These are phyloP conservation scores for Zea mays DNA, from an alignment of 176 grass and related monocot genomes.

Conservation along the genomic window Zm-B73-REFERENCE-NAM-5.0 NC_050100.1:5060001-5060500, in stretches of 20 bases:
- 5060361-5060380: slow-evolving; percentile 83
- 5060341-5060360: slow-evolving; percentile 68
- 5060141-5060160: not conserved
- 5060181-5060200: not conserved
- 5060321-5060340: slow-evolving; percentile 57
- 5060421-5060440: slow-evolving; percentile 97
- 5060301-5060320: slow-evolving; percentile 72
- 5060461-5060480: slow-evolving; percentile 80
- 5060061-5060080: no score
- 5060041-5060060: not conserved
- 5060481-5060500: slow-evolving; percentile 92
- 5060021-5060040: not conserved
- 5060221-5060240: slow-evolving; percentile 47
- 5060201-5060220: not conserved
- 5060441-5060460: slow-evolving; percentile 66
- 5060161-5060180: not conserved
- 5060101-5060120: not conserved
- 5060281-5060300: slow-evolving; percentile 73
- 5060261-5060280: slow-evolving; percentile 67
- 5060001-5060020: not conserved
- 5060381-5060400: slow-evolving; percentile 80
- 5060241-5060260: slow-evolving; percentile 55
- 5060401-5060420: slow-evolving; percentile 96
- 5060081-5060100: not conserved
- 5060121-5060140: not conserved